Evolutionary conservation across 2,329 filamentous ascomycete species (phyloP).

Genomic region (Colletotrichum shisoi): DNA sequence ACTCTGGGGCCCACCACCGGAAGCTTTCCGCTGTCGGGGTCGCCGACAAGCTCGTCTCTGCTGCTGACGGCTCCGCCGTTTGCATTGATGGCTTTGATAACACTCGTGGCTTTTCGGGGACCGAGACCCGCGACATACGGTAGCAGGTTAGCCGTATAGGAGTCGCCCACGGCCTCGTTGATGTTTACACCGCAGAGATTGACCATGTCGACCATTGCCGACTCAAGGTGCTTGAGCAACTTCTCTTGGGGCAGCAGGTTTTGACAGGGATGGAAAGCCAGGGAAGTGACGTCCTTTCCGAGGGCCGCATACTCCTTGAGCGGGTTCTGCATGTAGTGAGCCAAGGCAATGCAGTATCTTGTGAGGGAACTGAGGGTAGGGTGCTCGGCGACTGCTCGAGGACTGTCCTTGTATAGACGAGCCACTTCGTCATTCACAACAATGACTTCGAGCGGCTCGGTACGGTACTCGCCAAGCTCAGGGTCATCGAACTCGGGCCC

Average conservation of each 20-base stretch:
- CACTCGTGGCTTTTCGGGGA: conserved; percentile 84
- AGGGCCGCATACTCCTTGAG: conserved; percentile 96
- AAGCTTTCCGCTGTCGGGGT: conserved; percentile 78
- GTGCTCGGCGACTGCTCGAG: conserved; percentile 79
- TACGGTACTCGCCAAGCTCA: conserved; percentile 77
- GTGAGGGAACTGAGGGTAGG: conserved; percentile 80
- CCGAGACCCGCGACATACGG: conserved; percentile 92
- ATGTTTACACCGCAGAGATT: conserved; percentile 96
- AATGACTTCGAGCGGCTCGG: conserved; percentile 84
- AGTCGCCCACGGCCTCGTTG: conserved; percentile 84
- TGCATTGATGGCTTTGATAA: conserved; percentile 79
- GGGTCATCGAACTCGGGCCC: conserved; percentile 82
- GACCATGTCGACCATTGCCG: conserved; percentile 98
- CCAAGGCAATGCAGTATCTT: conserved; percentile 88
- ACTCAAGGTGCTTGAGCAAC: conserved; percentile 84
- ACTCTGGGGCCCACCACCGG: conserved; percentile 88
- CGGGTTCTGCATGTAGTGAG: conserved; percentile 91
- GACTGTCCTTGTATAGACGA: conserved; percentile 92
- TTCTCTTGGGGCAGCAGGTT: conserved; percentile 88
- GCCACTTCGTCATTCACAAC: conserved; percentile 97
- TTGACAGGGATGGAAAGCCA: conserved; percentile 90
- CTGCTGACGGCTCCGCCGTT: conserved; percentile 88
- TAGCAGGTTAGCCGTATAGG: conserved; percentile 84
- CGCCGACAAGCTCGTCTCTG: conserved; percentile 86
- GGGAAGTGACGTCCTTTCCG: conserved; percentile 83